Conservation (phyloP, 768 basidiomycete species). For the Auricularia heimuer region DNA sequence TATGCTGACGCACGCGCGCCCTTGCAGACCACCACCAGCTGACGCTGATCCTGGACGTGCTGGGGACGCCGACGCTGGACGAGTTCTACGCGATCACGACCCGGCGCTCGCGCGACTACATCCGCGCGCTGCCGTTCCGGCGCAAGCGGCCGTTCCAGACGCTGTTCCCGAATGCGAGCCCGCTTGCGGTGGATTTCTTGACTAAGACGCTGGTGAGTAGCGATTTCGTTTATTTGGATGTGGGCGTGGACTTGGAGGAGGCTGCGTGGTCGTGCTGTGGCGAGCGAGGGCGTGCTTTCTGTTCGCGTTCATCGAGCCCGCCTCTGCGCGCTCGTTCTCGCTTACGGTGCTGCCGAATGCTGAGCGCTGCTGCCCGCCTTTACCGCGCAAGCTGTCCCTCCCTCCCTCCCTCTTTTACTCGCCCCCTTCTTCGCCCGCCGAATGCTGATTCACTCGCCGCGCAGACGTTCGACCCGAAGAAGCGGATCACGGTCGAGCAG, state of each 20-base stretch:
- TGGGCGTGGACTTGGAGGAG: constrained; percentile 1
- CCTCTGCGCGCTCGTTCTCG: neutral
- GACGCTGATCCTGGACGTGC: constrained; percentile 88
- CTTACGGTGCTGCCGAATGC: too few species aligned
- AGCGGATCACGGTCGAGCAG: constrained; percentile 88
- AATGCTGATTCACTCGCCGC: constrained; percentile 40
- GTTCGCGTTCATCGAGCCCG: too few species aligned
- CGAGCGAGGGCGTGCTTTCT: too few species aligned
- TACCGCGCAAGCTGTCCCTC: neutral
- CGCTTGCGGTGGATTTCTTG: constrained; percentile 65
- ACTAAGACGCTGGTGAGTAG: constrained; percentile 64
- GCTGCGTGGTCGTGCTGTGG: neutral
- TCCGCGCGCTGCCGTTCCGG: constrained; percentile 88
- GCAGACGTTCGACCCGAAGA: constrained; percentile 90
- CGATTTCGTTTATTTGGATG: constrained; percentile 12
- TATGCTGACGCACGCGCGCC: neutral
- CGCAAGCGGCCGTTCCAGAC: constrained; percentile 74
- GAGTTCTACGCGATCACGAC: constrained; percentile 98
- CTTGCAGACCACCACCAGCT: constrained; percentile 86
- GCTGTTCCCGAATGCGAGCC: constrained; percentile 86
- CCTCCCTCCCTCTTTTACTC: neutral
- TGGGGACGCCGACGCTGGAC: constrained; percentile 93
- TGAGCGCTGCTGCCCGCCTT: too few species aligned
- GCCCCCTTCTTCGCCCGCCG: constrained; percentile 19
- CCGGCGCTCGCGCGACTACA: constrained; percentile 85